Base-by-base conservation (phyloP, 352 stramenopile genomes). In the Phytophthora pluvialis region DNA sequence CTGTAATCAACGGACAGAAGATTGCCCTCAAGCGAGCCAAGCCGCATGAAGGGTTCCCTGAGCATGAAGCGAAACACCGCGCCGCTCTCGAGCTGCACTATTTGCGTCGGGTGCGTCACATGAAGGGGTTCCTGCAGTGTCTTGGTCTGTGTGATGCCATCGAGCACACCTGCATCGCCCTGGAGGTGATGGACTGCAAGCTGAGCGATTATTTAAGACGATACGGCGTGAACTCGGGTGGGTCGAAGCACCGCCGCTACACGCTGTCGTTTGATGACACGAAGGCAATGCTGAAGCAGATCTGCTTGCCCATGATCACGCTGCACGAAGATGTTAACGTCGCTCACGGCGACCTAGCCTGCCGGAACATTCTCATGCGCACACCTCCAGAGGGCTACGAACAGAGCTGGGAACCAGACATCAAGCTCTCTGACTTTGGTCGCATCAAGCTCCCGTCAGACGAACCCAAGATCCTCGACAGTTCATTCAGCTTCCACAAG, bases 151-250 rank as follows among this genome's bases (percentile, higher is more conserved):
- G 86, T 49, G 86, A 95, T 52, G 86, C 67, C 32, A 93, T 95
- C 38, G 83, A 93, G 33, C 86, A 95, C 53, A 95, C 86, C 10
- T 95, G 86, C 53, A 95, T 95, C 32, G 86, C 86, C 1, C 64
- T 95, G 6, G 86, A 95, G 57, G 86, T 95, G n/a, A 90, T 95
- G 84, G 85, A 95, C 55, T 93, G 86, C 67, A 95, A 95, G 54
- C 72, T 95, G 11, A 95, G 86, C 55, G 86, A 95, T 60, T 95
- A 95, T 64, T 71, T 93, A 69, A 72, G 86, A 49, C 68, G 80
- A 31, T 91, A 93, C 48, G 84, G 86, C 5, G 73, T 72, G 16
- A 78, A 74, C 54, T 76, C 53, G 10, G 68, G 63, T 3, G 60
- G 66, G 3, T 79, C 74, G 2, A 78, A 72, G 16, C 80, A 86